Percentiles rank a stretch among this genome's conserved stretches.
These are phyloP conservation scores for Solanum okadae DNA, from an alignment of 257 asterid genomes.

Conservation along the genomic window DNA sequence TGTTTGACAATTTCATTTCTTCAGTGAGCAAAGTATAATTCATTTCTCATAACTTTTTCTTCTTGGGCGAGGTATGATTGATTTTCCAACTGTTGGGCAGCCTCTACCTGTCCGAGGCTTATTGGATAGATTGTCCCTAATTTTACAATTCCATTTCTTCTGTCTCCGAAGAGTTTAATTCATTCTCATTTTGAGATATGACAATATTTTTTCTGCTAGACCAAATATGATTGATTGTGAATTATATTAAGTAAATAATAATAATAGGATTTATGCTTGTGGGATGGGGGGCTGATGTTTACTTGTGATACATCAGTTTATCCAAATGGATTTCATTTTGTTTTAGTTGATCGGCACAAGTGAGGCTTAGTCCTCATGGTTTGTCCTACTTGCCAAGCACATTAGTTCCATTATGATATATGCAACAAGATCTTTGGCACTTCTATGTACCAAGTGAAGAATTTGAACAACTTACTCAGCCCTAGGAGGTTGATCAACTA, in stretches of 20 bases:
- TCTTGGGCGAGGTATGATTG: not conserved
- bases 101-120: not conserved
- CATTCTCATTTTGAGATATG: not conserved
- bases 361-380: not conserved
- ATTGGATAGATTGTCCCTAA: not conserved
- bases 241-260: not conserved
- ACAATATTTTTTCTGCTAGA: not conserved
- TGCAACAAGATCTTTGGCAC: not conserved
- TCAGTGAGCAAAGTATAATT: not conserved
- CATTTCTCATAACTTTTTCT: not conserved
- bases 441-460: not conserved
- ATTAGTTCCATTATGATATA: not conserved
- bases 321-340: not conserved
- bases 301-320: not conserved
- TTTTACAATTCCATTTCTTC: not conserved
- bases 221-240: not conserved
- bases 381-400: not conserved
- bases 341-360: not conserved
- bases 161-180: not conserved
- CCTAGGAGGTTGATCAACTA: not conserved
- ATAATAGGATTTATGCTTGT: not conserved
- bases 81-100: not conserved
- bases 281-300: not conserved
- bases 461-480: not conserved
- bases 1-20: not conserved